Evolutionary conservation across 2,329 filamentous ascomycete species (phyloP).

Genomic region (Pseudogymnoascus sp.): DNA sequence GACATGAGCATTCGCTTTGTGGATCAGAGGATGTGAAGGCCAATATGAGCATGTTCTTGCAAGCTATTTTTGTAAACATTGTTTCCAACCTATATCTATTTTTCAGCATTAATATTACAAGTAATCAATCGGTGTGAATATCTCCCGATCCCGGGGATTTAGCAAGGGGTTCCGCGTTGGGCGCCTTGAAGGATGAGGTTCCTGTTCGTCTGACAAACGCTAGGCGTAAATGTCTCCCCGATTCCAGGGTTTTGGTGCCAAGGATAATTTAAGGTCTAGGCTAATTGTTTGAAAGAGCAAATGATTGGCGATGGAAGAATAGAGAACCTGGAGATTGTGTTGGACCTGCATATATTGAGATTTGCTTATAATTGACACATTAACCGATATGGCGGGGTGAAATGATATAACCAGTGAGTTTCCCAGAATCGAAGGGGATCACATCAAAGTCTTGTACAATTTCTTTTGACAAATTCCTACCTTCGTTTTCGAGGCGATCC

Average conservation of each 20-base stretch:
- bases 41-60: background rate
- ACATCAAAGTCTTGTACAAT: background rate
- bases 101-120: background rate
- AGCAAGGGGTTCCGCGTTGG: background rate
- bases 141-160: background rate
- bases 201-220: background rate
- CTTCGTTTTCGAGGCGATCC: background rate
- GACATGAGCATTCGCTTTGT: slow-evolving; percentile 14
- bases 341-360: background rate
- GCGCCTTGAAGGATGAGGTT: background rate
- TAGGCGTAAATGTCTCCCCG: background rate
- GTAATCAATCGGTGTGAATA: background rate
- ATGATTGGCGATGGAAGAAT: background rate
- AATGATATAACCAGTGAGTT: background rate
- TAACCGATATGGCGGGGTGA: background rate
- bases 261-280: background rate
- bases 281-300: background rate
- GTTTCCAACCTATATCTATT: background rate
- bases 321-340: background rate
- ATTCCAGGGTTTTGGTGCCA: background rate
- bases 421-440: background rate
- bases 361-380: background rate
- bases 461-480: background rate
- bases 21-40: background rate
- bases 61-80: background rate